Evolutionary conservation across 1,284 basidiomycete species (phyloP).

Genomic region (Afroboletus lepidellus): DNA sequence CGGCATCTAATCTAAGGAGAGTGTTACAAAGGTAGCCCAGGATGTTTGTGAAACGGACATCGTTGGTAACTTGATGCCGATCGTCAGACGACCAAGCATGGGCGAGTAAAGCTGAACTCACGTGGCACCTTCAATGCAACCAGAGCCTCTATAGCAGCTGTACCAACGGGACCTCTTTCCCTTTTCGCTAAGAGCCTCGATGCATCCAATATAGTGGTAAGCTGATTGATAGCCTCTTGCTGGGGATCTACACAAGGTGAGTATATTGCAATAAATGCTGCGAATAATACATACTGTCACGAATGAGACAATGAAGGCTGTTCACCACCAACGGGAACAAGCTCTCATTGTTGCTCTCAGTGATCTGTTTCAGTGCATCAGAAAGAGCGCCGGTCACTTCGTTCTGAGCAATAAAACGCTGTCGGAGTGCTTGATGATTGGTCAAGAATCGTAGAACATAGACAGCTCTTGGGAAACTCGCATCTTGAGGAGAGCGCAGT

Average conservation of each 20-base stretch:
- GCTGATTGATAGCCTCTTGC: too few species aligned
- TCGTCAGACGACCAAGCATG: neutral
- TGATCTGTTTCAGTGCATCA: neutral
- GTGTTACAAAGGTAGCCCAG: constrained; percentile 5
- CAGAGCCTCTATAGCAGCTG: constrained; percentile 5
- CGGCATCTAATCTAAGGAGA: constrained; percentile 12
- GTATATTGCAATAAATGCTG: neutral
- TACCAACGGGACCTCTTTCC: neutral
- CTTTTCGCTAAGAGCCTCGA: neutral
- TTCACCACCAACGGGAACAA: neutral
- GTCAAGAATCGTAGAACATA: constrained; percentile 2
- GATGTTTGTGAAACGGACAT: constrained; percentile 2
- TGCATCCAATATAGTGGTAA: too few species aligned
- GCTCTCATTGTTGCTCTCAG: neutral
- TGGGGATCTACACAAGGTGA: neutral
- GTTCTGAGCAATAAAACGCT: neutral
- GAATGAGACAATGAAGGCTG: neutral
- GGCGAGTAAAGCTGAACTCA: neutral
- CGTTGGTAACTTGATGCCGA: neutral
- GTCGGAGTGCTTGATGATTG: neutral
- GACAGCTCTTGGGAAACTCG: neutral
- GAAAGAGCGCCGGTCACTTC: neutral
- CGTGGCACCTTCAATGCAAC: neutral
- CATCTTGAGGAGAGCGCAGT: neutral
- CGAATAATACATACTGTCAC: neutral